A percentile compares a stretch with the other conserved stretches of the same genome.
Conservation (phyloP, 2,329 filamentous ascomycete species). For the Pyrenophora seminiperda region DNA sequence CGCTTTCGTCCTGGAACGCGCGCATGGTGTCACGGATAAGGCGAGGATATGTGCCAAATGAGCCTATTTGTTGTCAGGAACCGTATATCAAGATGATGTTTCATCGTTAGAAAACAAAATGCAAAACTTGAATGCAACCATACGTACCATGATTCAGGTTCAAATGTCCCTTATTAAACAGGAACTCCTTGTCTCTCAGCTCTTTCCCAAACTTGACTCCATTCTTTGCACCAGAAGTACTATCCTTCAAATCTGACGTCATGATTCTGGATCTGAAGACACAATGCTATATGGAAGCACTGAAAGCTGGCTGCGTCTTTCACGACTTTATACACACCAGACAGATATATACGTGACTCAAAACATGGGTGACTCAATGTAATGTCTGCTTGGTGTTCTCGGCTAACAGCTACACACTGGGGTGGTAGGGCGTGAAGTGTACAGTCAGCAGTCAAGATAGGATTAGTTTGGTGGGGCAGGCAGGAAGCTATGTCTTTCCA, state of each 20-base stretch:
- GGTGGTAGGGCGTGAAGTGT: conserved; percentile 7
- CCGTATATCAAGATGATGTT: too few species aligned
- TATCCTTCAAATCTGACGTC: conserved; percentile 12
- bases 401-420: neutral
- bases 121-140: neutral
- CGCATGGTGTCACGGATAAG: conserved; percentile 64
- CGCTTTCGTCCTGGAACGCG: conserved; percentile 68
- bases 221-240: conserved; percentile 17
- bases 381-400: neutral
- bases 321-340: conserved; percentile 1
- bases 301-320: neutral
- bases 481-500: too few species aligned
- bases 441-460: neutral
- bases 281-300: neutral
- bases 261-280: conserved; percentile 12
- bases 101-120: neutral
- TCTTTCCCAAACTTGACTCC: conserved; percentile 56
- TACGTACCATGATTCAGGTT: conserved; percentile 78
- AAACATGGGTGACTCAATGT: neutral
- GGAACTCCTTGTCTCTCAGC: conserved; percentile 66
- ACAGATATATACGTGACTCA: conserved; percentile 2
- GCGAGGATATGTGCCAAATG: conserved; percentile 77
- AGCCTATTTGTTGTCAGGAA: conserved; percentile 56
- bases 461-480: too few species aligned
- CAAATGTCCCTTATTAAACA: conserved; percentile 68